Evolutionary conservation across 148 eudicot genomes (phyloP).

Genomic region (Gaultheria prostrata): DNA sequence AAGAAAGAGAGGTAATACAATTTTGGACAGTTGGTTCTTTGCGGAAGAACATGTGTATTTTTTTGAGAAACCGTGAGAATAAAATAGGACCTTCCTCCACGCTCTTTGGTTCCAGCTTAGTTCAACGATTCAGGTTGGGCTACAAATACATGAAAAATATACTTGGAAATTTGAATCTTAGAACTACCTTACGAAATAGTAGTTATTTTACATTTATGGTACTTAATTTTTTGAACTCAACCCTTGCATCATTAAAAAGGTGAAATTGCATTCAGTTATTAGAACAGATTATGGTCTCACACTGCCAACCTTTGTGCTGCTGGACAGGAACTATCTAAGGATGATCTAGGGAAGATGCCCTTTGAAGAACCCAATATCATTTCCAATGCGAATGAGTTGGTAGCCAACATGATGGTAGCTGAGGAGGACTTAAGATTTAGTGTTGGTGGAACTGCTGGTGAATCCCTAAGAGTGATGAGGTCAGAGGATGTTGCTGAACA

Average conservation of each 20-base stretch:
- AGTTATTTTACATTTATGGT: neutral
- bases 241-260: neutral
- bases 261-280: neutral
- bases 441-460: constrained; percentile 1
- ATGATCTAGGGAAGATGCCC: neutral
- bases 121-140: neutral
- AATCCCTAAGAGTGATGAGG: neutral
- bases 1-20: constrained; percentile 11
- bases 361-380: neutral
- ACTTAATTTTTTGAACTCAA: neutral
- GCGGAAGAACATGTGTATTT: neutral
- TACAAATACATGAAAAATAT: neutral
- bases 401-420: neutral
- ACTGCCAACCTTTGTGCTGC: constrained; percentile 1
- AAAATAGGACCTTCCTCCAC: neutral
- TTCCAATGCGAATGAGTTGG: constrained; percentile 1
- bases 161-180: neutral
- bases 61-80: neutral
- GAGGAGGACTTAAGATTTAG: neutral
- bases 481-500: neutral
- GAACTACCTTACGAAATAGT: neutral
- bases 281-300: neutral
- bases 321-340: constrained; percentile 5
- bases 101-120: neutral
- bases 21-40: neutral